A percentile compares a stretch with the other conserved stretches of the same genome.
These are phyloP conservation scores for Blakeslea trispora DNA, from an alignment of 371 early-diverging fungal genomes.

Conservation along the genomic window DNA sequence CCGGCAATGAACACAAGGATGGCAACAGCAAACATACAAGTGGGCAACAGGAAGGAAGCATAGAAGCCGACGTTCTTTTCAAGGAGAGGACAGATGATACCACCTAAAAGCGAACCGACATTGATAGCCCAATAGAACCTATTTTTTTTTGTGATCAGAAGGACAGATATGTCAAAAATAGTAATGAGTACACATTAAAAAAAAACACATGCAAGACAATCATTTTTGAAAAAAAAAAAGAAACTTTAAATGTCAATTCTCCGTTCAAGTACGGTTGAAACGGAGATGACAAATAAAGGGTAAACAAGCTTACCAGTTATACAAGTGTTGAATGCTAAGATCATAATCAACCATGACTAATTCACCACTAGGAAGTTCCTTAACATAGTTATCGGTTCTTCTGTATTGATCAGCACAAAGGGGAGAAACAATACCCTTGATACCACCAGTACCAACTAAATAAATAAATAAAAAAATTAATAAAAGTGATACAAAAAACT, in stretches of 20 bases:
- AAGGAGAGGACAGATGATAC: conserved; percentile 57
- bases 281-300: background rate
- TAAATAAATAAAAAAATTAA: background rate
- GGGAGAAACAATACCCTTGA: conserved; percentile 64
- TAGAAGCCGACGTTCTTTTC: conserved; percentile 40
- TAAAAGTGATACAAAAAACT: background rate
- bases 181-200: no score
- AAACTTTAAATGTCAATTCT: no score
- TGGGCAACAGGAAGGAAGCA: conserved; percentile 67
- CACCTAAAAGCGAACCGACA: conserved; percentile 68
- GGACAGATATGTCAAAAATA: no score
- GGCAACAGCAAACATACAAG: conserved; percentile 64
- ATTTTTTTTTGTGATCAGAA: background rate
- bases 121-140: conserved; percentile 85
- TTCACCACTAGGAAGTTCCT: conserved; percentile 49
- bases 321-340: conserved; percentile 61
- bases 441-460: conserved; percentile 86
- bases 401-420: conserved; percentile 47
- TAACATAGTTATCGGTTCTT: conserved; percentile 48
- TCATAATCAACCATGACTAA: conserved; percentile 62
- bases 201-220: no score
- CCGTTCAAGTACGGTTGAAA: no score
- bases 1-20: conserved; percentile 61
- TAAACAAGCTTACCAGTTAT: conserved; percentile 59
- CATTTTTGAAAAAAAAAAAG: no score